A percentile compares a stretch with the other conserved stretches of the same genome.
Conservation (phyloP, 2,329 filamentous ascomycete species). For the Didymella pinodella region DNA sequence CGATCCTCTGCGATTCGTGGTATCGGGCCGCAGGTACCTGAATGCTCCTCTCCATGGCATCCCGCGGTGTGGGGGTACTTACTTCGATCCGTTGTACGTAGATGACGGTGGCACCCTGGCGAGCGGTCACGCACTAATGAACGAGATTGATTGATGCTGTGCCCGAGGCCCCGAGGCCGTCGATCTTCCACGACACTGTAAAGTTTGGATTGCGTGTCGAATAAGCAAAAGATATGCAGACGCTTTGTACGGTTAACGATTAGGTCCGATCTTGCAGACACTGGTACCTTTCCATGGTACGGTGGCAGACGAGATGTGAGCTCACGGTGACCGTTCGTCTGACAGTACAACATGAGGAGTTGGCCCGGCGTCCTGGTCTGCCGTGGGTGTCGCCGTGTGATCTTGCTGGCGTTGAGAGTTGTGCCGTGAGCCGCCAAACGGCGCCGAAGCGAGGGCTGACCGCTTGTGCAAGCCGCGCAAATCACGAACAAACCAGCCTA, state of each 20-base stretch:
- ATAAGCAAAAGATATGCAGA: neutral
- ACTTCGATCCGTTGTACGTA: slow-evolving; percentile 18
- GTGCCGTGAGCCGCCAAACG: slow-evolving; percentile 10
- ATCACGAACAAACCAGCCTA: neutral
- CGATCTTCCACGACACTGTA: neutral
- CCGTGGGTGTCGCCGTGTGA: neutral
- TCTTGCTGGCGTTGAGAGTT: slow-evolving; percentile 3
- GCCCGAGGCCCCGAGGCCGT: neutral
- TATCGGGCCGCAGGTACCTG: slow-evolving; percentile 5
- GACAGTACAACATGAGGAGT: neutral
- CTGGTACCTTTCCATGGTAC: neutral
- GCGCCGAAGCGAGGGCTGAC: neutral
- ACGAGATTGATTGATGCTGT: neutral
- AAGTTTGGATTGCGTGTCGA: neutral
- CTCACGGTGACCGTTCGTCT: neutral
- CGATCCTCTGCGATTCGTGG: neutral
- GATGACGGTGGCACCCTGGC: slow-evolving; percentile 4
- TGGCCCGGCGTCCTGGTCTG: neutral
- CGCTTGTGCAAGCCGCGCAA: slow-evolving; percentile 9
- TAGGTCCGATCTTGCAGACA: neutral
- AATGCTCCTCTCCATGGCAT: neutral
- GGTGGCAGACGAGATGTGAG: neutral
- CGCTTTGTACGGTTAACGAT: neutral
- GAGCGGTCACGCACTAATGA: slow-evolving; percentile 9
- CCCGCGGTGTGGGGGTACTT: neutral